Evolutionary conservation across 208 protist genomes (phyloP).

Genomic region (Leishmania amazonensis): DNA sequence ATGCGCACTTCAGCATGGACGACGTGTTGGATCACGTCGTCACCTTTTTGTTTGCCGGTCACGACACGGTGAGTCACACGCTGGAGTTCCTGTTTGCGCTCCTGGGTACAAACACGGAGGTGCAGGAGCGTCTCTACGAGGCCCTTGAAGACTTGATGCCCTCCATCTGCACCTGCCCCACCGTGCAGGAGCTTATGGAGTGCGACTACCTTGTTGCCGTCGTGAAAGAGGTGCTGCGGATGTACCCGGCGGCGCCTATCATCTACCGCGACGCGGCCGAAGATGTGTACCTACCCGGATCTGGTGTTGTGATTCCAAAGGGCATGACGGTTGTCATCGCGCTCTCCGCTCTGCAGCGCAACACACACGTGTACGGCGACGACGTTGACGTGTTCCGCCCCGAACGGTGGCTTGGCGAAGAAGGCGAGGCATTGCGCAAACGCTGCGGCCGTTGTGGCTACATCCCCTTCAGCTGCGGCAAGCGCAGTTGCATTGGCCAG

Average conservation of each 20-base stretch:
- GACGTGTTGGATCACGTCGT: slow-evolving; percentile 60
- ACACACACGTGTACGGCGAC: slow-evolving; percentile 38
- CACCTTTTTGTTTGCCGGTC: slow-evolving; percentile 63
- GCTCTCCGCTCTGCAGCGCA: slow-evolving; percentile 59
- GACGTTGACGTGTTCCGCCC: slow-evolving; percentile 46
- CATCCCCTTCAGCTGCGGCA: slow-evolving; percentile 57
- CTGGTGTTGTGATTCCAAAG: slow-evolving; percentile 49
- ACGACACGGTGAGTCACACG: slow-evolving; percentile 60
- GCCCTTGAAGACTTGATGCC: slow-evolving; percentile 52
- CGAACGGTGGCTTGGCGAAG: slow-evolving; percentile 53
- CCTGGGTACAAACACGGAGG: slow-evolving; percentile 32
- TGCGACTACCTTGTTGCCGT: slow-evolving; percentile 59
- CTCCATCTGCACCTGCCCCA: slow-evolving; percentile 34
- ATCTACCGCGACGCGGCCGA: slow-evolving; percentile 57
- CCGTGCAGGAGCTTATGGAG: slow-evolving; percentile 46
- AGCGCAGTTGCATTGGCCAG: slow-evolving; percentile 57
- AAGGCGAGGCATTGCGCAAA: slow-evolving; percentile 36
- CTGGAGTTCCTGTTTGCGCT: slow-evolving; percentile 56
- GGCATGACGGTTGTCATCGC: slow-evolving; percentile 48
- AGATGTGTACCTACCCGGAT: slow-evolving; percentile 45
- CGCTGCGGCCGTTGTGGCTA: slow-evolving; percentile 56
- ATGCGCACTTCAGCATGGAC: slow-evolving; percentile 37
- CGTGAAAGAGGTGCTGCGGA: slow-evolving; percentile 46
- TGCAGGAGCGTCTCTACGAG: slow-evolving; percentile 47
- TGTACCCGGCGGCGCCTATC: slow-evolving; percentile 59